Conservation (phyloP, 495 filamentous ascomycete species). For the Aspergillus biplanus region DNA sequence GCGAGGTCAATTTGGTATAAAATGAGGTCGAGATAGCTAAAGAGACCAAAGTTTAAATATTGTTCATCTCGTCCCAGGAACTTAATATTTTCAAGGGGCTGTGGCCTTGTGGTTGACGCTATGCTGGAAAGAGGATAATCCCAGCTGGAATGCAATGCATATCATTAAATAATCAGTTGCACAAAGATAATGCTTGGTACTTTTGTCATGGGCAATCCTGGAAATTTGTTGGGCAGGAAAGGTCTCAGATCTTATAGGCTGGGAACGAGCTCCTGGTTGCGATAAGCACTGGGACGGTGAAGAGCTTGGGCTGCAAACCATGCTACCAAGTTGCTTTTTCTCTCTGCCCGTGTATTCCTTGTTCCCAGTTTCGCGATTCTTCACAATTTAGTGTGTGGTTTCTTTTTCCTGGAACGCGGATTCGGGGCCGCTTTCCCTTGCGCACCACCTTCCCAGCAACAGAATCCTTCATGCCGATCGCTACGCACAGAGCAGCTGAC, state of each 20-base stretch:
- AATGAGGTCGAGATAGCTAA: too few species aligned
- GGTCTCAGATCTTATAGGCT: too few species aligned
- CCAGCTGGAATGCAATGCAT: not conserved
- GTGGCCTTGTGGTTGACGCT: not conserved
- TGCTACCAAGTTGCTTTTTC: too few species aligned
- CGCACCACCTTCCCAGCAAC: not conserved
- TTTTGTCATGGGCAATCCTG: not conserved
- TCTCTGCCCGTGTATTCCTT: too few species aligned
- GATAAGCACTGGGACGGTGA: too few species aligned
- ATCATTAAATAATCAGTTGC: not conserved
- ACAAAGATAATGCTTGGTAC: not conserved
- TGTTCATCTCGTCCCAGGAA: not conserved
- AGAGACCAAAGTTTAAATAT: not conserved
- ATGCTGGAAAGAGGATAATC: not conserved
- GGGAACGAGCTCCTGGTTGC: too few species aligned
- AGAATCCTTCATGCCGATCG: not conserved
- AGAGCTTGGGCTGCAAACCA: too few species aligned
- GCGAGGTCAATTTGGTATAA: too few species aligned
- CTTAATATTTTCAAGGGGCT: not conserved
- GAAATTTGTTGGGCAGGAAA: not conserved
- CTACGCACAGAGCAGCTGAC: too few species aligned
- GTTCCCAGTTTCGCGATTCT: too few species aligned
- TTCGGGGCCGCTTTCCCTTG: not conserved
- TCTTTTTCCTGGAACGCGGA: not conserved
- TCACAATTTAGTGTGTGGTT: too few species aligned